phyloP scores from a whole-genome alignment of 768 basidiomycete genomes.

The Suillus plorans region DNA sequence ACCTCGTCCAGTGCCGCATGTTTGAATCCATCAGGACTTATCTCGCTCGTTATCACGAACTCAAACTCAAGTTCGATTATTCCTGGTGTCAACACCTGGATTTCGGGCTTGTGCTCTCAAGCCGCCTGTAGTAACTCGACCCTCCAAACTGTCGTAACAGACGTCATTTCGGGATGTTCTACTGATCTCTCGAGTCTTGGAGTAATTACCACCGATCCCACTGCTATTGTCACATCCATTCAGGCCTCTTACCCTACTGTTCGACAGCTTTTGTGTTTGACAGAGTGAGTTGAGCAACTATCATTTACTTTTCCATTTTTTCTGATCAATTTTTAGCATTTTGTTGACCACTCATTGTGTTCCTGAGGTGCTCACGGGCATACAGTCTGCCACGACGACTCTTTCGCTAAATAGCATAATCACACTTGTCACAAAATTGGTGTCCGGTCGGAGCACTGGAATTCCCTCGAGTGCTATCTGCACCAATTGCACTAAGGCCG shows the following conservation, averaged over 20 bases:
- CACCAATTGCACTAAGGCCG: constrained; percentile 52
- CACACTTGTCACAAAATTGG: constrained; percentile 9
- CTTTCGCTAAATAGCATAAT: constrained; percentile 21
- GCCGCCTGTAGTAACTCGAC: constrained; percentile 59
- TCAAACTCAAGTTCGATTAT: constrained; percentile 35
- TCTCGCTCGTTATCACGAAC: constrained; percentile 25
- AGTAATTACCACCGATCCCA: constrained; percentile 14
- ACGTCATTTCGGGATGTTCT: constrained; percentile 52
- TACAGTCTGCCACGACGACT: constrained; percentile 39
- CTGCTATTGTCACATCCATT: constrained; percentile 37
- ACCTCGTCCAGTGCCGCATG: constrained; percentile 36
- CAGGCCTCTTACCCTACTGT: constrained; percentile 56
- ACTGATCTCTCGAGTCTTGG: constrained; percentile 35
- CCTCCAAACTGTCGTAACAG: constrained; percentile 51
- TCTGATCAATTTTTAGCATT: constrained; percentile 24
- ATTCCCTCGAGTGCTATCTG: constrained; percentile 45
- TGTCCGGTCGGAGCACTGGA: constrained; percentile 9
- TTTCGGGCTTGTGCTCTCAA: constrained; percentile 52
- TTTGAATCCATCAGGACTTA: constrained; percentile 37
- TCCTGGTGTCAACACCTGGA: constrained; percentile 56
- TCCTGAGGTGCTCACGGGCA: constrained; percentile 52
- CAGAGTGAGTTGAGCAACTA: constrained; percentile 49
- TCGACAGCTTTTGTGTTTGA: constrained; percentile 58
- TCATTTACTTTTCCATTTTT: not conserved
- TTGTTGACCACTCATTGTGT: constrained; percentile 49